Percentiles rank a stretch among this genome's conserved stretches.
Conservation (phyloP, 1,139 yeast genomes). For the Hemisphaericaspora subhashii region DNA sequence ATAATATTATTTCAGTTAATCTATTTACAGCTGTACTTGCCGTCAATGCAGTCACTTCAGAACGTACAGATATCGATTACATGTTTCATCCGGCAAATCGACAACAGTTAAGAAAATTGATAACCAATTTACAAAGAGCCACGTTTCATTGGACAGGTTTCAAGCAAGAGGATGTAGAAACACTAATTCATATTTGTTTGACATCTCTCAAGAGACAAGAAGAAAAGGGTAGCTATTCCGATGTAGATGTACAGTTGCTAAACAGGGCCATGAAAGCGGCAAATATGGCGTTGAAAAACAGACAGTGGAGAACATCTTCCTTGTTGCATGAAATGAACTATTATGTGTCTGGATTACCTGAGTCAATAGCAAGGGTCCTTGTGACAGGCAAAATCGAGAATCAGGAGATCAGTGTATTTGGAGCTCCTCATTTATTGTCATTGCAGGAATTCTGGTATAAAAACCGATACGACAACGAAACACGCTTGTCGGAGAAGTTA, state of each 20-base stretch:
- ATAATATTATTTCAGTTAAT: slow-evolving; percentile 60
- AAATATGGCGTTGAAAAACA: slow-evolving; percentile 47
- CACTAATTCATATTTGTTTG: slow-evolving; percentile 49
- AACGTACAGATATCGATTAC: slow-evolving; percentile 63
- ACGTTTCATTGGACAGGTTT: slow-evolving; percentile 79
- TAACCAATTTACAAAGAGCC: slow-evolving; percentile 62
- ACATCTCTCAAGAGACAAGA: slow-evolving; percentile 41
- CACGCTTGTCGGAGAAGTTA: slow-evolving; percentile 28
- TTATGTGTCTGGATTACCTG: slow-evolving; percentile 46
- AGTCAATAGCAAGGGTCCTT: slow-evolving; percentile 35
- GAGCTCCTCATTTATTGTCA: slow-evolving; percentile 58
- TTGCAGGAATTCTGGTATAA: slow-evolving; percentile 56
- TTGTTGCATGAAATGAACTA: slow-evolving; percentile 65
- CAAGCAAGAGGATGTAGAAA: slow-evolving; percentile 53
- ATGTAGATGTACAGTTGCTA: slow-evolving; percentile 40
- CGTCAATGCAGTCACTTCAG: slow-evolving; percentile 72
- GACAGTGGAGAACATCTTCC: slow-evolving; percentile 57
- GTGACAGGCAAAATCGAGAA: slow-evolving; percentile 41
- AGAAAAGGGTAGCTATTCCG: slow-evolving; percentile 30
- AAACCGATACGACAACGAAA: slow-evolving; percentile 41
- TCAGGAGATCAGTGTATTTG: slow-evolving; percentile 44
- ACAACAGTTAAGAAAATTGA: slow-evolving; percentile 52
- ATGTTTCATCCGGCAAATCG: slow-evolving; percentile 66
- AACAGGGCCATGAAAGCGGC: slow-evolving; percentile 44
- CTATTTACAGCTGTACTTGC: slow-evolving; percentile 67